Conservation (phyloP, 768 basidiomycete species). For the Suillus placidus region DNA sequence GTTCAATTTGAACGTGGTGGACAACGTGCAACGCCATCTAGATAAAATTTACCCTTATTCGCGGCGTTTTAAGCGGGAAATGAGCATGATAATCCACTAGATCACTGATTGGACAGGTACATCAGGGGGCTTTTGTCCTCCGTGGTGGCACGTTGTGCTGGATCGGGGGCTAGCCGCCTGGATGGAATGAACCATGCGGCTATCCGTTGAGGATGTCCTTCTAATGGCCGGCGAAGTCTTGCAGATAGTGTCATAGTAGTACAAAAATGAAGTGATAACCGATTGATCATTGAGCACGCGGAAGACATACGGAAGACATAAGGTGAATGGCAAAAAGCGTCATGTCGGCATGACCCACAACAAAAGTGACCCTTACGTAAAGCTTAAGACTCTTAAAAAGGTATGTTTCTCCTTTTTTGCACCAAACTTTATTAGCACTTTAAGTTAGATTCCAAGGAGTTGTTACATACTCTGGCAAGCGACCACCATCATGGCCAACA, state of each 20-base stretch:
- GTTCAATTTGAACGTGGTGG: not conserved
- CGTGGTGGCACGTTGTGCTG: not conserved
- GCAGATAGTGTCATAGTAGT: not conserved
- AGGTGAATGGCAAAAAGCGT: not conserved
- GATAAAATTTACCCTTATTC: not conserved
- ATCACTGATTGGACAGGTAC: not conserved
- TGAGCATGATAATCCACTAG: not conserved
- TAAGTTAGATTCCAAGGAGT: not conserved
- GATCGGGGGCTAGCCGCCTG: not conserved
- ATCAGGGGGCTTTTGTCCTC: not conserved
- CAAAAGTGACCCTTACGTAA: not conserved
- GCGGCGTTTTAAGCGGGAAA: not conserved
- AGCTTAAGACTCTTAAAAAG: too few relatives aligned
- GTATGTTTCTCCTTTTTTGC: not conserved
- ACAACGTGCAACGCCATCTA: not conserved
- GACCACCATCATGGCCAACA: constrained; percentile 77
- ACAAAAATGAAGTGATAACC: not conserved
- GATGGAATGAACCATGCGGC: not conserved
- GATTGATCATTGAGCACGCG: not conserved
- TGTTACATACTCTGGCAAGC: not conserved
- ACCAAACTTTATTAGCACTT: not conserved
- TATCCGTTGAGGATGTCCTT: not conserved
- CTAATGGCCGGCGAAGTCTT: not conserved
- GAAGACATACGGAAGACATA: not conserved
- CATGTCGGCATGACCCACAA: not conserved